Evolutionary conservation across 208 protist species (phyloP), one percentile per base, ranked within the genome.

Genomic region (Leishmania martiniquensis): DNA sequence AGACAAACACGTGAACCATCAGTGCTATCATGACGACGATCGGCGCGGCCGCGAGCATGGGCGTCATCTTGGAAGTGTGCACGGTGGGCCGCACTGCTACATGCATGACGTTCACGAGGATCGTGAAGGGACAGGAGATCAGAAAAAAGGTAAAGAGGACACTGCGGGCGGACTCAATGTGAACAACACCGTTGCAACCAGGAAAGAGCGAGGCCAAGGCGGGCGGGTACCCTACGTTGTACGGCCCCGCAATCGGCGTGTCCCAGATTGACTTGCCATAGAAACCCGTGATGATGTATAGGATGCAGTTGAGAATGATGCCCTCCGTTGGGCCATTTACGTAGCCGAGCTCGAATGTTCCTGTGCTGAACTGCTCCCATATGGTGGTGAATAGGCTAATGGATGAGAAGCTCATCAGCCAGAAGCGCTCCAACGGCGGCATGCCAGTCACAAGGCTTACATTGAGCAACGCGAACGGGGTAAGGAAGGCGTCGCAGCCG

Each of bases 401-500:
- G 10, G 89, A 91, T 25, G 88, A 89, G 32, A 92, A 60, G 39
- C 85, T 59, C 22, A 94, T 71, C 59, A 88, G 87, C 60, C 77
- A 75, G 83, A 92, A 96, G 15, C 87, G 80, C 59, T 83, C 71
- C 67, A 49, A n/a, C n/a, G 83, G 62, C 4, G 87, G 20, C 55
- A 91, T 72, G 67, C 89, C 86, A 12, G 87, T 63, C 6, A 87
- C 87, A 65, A 91, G 80, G 49, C 63, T 82, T 29, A 93, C 66
- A 63, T 90, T 96, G 37, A 94, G 42, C 66, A 92, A 79, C 70
- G 96, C 88, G 60, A 97, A 91, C 60, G 89, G 91, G 29, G 92
- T 96, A 22, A 96, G 77, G 29, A 98, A 87, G 45, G 93, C 93
- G 81, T 99, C 97, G 80, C 93, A 98, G 75, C 98, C 98, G 90